Evolutionary conservation across 257 asterid species (phyloP), one percentile per base, ranked within the genome.

Genomic region (Nicotiana tomentosiformis): DNA sequence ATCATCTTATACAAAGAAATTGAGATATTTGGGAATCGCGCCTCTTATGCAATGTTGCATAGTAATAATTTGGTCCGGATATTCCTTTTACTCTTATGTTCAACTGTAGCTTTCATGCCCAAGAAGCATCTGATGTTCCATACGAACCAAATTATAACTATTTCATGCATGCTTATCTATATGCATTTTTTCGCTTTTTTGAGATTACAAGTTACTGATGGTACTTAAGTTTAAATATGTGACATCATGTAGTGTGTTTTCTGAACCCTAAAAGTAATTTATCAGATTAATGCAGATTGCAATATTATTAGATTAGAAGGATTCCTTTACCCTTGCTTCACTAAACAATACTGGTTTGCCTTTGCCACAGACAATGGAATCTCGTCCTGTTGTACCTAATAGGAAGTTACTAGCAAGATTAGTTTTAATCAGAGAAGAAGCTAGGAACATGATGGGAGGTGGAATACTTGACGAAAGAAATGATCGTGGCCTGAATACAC

Each of bases 381-480:
- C 97, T 62, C 98, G 97, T 56, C 90, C 95, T 14, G 89, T 81
- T 70, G 84, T 96, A 84, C 98, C 98, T 64, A 98, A 94, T 83
- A 88, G 98, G 81, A 95, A 94, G 93, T 91, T 96, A 78, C 98
- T 96, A 69, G 99, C 97, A 57, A 92, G 98, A 90, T 97, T 95
- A 55, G 98, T 93, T 86, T 90, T 96, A 88, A 89, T 96, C 85
- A 90, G 98, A 93, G 99, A 96, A 93, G 99, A 96, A 91, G 97
- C 99, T 66, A 92, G 97, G 87, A 89, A 89, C 85, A 95, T 94
- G 99, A 93, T 96, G 98, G 98, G 99, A 30, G 99, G 99, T 83
- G 99, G 99, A 83, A 86, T 96, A 88, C 89, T 96, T 32, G 97
- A 96, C 82, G 98, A 94, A 87, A 92, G 99, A 92, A 96, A 96